Percentiles rank a stretch among this genome's conserved stretches.
phyloP scores from a whole-genome alignment of 306 rosid genomes.

The Trifolium subterraneum region DNA sequence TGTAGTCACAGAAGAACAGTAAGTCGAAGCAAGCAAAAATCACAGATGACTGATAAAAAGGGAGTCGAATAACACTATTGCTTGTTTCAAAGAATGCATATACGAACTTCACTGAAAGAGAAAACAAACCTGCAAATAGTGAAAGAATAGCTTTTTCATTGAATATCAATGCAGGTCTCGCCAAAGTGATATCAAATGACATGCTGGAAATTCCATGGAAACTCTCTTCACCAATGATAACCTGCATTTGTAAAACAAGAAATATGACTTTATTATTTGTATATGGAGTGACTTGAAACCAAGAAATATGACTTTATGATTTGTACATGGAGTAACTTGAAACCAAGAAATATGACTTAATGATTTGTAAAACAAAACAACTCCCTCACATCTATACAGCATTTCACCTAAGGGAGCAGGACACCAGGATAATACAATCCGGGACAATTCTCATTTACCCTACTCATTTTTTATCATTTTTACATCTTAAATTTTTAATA shows the following conservation, averaged over 20 bases:
- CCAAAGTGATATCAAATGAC: constrained; percentile 75
- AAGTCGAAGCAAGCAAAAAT: constrained; percentile 29
- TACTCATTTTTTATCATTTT: constrained; percentile 4
- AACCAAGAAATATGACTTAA: neutral
- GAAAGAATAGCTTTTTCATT: constrained; percentile 51
- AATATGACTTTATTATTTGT: neutral
- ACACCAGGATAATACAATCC: neutral
- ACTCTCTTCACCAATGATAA: constrained; percentile 73
- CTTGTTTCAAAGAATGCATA: neutral
- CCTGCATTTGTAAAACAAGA: constrained; percentile 51
- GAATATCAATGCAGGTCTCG: constrained; percentile 67
- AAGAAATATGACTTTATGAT: too few relatives aligned
- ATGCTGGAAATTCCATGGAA: constrained; percentile 79
- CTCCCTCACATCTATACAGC: neutral
- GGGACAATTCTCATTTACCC: constrained; percentile 8
- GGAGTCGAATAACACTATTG: neutral
- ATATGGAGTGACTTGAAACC: constrained; percentile 4
- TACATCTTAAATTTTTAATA: neutral
- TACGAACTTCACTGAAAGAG: constrained; percentile 3
- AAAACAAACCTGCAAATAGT: constrained; percentile 59
- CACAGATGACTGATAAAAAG: neutral
- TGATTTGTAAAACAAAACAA: constrained; percentile 12
- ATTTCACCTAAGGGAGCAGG: neutral
- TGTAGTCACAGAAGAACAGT: constrained; percentile 42
- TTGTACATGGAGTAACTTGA: neutral